Conservation (phyloP, 1,139 yeast species). For the Yamadazyma dushanensis region DNA sequence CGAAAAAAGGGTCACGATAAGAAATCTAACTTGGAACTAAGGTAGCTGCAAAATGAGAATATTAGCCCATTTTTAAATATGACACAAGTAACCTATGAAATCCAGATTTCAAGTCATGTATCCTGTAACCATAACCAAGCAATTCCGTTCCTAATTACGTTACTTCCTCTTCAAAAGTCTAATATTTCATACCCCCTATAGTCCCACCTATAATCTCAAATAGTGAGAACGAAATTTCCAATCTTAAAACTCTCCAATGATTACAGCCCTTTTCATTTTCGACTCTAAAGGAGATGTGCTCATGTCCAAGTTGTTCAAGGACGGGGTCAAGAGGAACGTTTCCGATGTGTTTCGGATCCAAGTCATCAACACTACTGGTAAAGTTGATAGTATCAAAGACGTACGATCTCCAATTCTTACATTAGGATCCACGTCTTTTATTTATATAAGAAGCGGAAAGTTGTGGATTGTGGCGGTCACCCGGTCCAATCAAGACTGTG, state of each 20-base stretch:
- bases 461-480: slow-evolving; percentile 87
- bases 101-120: no score
- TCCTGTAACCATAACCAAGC: no score
- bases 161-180: neutral
- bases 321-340: slow-evolving; percentile 63
- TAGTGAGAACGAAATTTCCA: no score
- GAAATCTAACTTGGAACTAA: slow-evolving; percentile 27
- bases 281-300: slow-evolving; percentile 85
- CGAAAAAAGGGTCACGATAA: slow-evolving; percentile 62
- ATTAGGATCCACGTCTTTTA: slow-evolving; percentile 87
- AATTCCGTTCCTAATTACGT: no score
- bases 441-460: slow-evolving; percentile 69
- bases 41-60: neutral
- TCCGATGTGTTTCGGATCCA: slow-evolving; percentile 92
- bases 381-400: slow-evolving; percentile 38
- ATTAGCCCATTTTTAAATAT: no score
- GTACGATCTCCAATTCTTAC: slow-evolving; percentile 76
- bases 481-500: slow-evolving; percentile 84
- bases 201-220: no score
- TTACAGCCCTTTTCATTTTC: slow-evolving; percentile 75
- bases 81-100: no score
- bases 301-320: slow-evolving; percentile 70
- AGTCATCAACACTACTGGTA: slow-evolving; percentile 57
- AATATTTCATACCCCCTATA: no score
- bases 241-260: slow-evolving; percentile 53